Conservation (phyloP, 2,329 filamentous ascomycete genomes). For the Berkeleyomyces basicola region DNA sequence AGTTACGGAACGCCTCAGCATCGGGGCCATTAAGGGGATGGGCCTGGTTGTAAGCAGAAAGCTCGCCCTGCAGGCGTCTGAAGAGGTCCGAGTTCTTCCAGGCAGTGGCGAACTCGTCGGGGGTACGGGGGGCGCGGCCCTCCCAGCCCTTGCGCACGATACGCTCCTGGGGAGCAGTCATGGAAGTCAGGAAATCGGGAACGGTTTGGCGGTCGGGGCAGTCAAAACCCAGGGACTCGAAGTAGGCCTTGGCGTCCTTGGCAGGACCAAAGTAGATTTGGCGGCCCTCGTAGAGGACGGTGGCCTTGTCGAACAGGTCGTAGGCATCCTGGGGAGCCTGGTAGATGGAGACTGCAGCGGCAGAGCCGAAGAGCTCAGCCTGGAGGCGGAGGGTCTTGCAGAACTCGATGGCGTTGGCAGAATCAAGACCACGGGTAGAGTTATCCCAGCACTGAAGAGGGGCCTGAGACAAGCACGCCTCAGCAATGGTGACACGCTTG, state of each 20-base stretch:
- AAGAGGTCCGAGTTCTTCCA: constrained; percentile 40
- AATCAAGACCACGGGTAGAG: constrained; percentile 57
- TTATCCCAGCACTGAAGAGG: constrained; percentile 55
- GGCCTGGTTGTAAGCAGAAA: constrained; percentile 31
- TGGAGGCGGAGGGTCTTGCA: constrained; percentile 52
- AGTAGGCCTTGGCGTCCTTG: constrained; percentile 45
- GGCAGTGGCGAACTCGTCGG: constrained; percentile 42
- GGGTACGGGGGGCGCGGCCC: constrained; percentile 38
- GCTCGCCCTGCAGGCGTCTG: constrained; percentile 28
- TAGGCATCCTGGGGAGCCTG: constrained; percentile 50
- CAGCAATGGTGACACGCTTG: constrained; percentile 48
- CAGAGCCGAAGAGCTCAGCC: constrained; percentile 48
- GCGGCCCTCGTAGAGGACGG: constrained; percentile 41
- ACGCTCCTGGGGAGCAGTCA: constrained; percentile 44
- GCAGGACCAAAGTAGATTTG: constrained; percentile 48
- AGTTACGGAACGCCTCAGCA: constrained; percentile 39
- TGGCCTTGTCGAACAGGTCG: constrained; percentile 44
- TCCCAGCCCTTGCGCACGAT: constrained; percentile 39
- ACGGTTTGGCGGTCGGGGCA: constrained; percentile 51
- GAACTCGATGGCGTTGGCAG: constrained; percentile 60
- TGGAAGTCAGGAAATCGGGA: constrained; percentile 56
- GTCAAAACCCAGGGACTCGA: constrained; percentile 49
- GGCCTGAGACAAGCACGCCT: constrained; percentile 41
- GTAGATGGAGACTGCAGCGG: constrained; percentile 57
- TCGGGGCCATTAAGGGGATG: constrained; percentile 40